Percentiles rank a stretch among this genome's conserved stretches.
Evolutionary conservation across 306 rosid genomes (phyloP).

Genomic region (Sechiopsis laciniata): DNA sequence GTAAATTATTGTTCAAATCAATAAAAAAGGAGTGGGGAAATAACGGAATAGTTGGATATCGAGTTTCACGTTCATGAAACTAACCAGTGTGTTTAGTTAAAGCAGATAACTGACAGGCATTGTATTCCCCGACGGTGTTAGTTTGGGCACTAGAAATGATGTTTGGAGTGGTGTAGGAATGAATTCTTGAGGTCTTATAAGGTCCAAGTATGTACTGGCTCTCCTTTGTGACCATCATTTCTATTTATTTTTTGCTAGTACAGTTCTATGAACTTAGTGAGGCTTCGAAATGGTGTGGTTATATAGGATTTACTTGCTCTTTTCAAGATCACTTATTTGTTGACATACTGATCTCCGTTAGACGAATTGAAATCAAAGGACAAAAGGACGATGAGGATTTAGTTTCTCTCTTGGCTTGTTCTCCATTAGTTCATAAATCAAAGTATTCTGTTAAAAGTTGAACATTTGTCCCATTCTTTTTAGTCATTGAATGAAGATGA

Average conservation of each 20-base stretch:
- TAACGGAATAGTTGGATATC: neutral
- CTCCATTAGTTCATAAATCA: neutral
- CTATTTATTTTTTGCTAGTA: neutral
- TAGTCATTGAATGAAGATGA: constrained; percentile 5
- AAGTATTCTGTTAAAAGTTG: neutral
- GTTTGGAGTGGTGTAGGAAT: neutral
- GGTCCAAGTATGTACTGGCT: neutral
- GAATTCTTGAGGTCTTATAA: neutral
- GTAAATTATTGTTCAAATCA: neutral
- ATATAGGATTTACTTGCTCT: neutral
- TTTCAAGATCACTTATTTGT: neutral
- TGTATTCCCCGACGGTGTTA: no score
- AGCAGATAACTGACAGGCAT: no score
- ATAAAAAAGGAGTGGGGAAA: neutral
- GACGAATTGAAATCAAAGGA: neutral
- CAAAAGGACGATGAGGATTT: neutral
- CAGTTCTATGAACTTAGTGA: neutral
- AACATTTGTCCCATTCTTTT: neutral
- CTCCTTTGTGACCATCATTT: neutral
- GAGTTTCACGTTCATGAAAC: no score
- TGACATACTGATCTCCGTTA: neutral
- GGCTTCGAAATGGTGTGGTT: neutral
- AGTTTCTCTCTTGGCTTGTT: neutral
- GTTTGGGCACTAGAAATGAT: neutral
- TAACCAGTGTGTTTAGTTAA: no score